Base-by-base conservation (phyloP, 2,329 filamentous ascomycete genomes). In the Colletotrichum cuscutae region DNA sequence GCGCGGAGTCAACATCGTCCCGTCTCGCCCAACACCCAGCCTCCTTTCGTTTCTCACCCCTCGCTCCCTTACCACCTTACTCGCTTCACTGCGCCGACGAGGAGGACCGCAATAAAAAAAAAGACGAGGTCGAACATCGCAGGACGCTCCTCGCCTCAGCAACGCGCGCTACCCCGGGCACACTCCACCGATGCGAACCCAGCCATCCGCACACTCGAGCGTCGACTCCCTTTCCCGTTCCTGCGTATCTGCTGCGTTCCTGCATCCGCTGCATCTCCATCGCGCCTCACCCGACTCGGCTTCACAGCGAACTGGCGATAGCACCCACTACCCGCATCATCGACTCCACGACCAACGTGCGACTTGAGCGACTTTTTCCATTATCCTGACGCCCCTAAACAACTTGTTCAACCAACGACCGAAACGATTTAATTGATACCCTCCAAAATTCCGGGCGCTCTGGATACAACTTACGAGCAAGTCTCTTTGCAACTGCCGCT, bases 161-260 rank as follows among this genome's bases (percentile, higher is more conserved):
- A 76, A 78, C 77, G 75, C 67, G 65, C 75, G 67, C 76, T 74
- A 76, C 74, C 76, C 76, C 76, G 65, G 75, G 75, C 42, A 76
- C 78, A 78, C 78, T 77, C 81, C 79, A 77, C 80, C 79, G 80
- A 85, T 85, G 83, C 81, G 80, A 76, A 77, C 79, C 84, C 84
- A 86, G 84, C 85, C 85, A 84, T 85, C 81, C 78, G 77, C 78
- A 80, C 78, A 77, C 79, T 80, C 81, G 82, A 82, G 76, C 73
- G 71, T 77, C 79, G 77, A 81, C 76, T 77, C 73, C 75, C 77
- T 77, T 78, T 77, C 62, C 61, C 54, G 76, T 78, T 80, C 77
- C 78, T 79, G 76, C 61, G 60, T 35, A 49, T 22, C 42, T 62
- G n/a, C 60, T 63, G 60, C 76, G 69, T 75, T 69, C 72, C 69